Conservation (phyloP, 345 rosid genomes). For the Balakata baccata region DNA sequence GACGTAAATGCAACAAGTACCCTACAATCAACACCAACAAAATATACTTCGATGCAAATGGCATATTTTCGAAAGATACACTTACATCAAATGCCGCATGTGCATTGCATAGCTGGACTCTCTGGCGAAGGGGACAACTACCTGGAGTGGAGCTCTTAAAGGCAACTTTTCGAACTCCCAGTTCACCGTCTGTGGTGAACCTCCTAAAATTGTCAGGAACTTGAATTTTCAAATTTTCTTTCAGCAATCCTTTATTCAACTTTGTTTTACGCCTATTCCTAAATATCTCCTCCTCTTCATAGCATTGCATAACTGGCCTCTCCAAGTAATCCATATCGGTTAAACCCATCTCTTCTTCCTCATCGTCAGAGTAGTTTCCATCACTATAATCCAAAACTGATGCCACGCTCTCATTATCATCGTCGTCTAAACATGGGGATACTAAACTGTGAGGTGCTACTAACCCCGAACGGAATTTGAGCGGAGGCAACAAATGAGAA, state of each 20-base stretch:
- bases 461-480: constrained; percentile 51
- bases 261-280: constrained; percentile 24
- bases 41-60: not conserved
- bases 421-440: constrained; percentile 30
- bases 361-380: constrained; percentile 40
- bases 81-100: constrained; percentile 26
- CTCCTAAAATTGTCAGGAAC: constrained; percentile 55
- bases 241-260: constrained; percentile 56
- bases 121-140: constrained; percentile 41
- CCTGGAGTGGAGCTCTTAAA: constrained; percentile 38
- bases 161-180: constrained; percentile 29
- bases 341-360: constrained; percentile 25
- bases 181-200: constrained; percentile 47
- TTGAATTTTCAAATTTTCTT: constrained; percentile 64
- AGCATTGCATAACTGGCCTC: constrained; percentile 26
- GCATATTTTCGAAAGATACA: not conserved
- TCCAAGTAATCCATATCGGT: constrained; percentile 20
- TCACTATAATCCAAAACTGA: constrained; percentile 49
- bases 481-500: constrained; percentile 52
- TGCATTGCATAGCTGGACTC: constrained; percentile 45
- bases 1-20: not conserved
- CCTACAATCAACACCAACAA: not conserved
- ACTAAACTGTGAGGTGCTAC: constrained; percentile 45
- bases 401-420: constrained; percentile 51
- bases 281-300: constrained; percentile 41